phyloP scores from a whole-genome alignment of 768 basidiomycete genomes.

The Tulasnella sp. region DNA sequence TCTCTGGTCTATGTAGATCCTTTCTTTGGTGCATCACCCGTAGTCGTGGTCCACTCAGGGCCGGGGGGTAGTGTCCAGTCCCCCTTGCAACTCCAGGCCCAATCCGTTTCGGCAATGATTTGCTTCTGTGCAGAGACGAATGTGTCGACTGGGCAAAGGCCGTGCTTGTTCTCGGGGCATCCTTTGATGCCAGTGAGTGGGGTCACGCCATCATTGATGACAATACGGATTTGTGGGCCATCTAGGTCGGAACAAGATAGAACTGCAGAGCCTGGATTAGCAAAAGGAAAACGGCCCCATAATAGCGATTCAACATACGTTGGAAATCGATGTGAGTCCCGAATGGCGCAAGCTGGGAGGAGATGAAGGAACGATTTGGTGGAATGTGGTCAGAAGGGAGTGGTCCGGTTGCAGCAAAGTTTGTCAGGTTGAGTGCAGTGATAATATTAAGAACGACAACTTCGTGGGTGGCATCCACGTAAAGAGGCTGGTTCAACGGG shows the following conservation, averaged over 20 bases:
- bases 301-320: slow-evolving; percentile 34
- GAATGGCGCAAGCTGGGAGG: slow-evolving; percentile 30
- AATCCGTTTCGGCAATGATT: slow-evolving; percentile 27
- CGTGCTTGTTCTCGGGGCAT: slow-evolving; percentile 26
- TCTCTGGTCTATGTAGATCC: too few relatives aligned
- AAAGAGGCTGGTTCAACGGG: slow-evolving; percentile 27
- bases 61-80: slow-evolving; percentile 63
- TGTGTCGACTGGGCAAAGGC: slow-evolving; percentile 27
- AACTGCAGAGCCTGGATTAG: slow-evolving; percentile 16
- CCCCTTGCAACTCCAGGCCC: slow-evolving; percentile 33
- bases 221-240: slow-evolving; percentile 23
- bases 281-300: not conserved
- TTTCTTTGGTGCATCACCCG: slow-evolving; percentile 43
- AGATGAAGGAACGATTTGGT: slow-evolving; percentile 27
- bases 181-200: slow-evolving; percentile 27
- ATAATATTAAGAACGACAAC: slow-evolving; percentile 82
- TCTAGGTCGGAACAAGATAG: slow-evolving; percentile 25
- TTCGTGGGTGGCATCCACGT: slow-evolving; percentile 48
- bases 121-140: slow-evolving; percentile 26
- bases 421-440: slow-evolving; percentile 73
- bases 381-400: slow-evolving; percentile 64
- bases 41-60: slow-evolving; percentile 56
- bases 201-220: slow-evolving; percentile 30
- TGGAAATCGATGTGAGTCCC: slow-evolving; percentile 53
- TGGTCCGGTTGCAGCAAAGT: slow-evolving; percentile 58